Percentiles rank a stretch among this genome's conserved stretches.
Evolutionary conservation across 768 basidiomycete species (phyloP).

Genomic region (Termitomyces sp.): DNA sequence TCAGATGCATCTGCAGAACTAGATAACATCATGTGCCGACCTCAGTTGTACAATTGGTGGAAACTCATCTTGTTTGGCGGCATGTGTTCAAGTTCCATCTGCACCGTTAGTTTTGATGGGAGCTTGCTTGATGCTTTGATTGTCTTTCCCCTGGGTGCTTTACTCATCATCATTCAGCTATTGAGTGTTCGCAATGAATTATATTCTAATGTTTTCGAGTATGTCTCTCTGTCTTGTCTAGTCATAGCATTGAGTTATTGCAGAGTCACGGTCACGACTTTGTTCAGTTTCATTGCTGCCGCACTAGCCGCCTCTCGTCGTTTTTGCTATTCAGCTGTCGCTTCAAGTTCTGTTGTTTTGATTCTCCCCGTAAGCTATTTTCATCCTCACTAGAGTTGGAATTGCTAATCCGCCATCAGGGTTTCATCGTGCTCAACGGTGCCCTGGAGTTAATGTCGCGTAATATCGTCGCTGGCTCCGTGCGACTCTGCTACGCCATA

Average conservation of each 20-base stretch:
- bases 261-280: conserved; percentile 74
- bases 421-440: conserved; percentile 69
- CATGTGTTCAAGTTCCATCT: conserved; percentile 73
- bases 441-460: conserved; percentile 77
- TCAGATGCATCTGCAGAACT: conserved; percentile 67
- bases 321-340: conserved; percentile 81
- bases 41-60: conserved; percentile 57
- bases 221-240: conserved; percentile 16
- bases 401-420: conserved; percentile 21
- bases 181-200: conserved; percentile 72
- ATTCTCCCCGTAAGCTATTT: conserved; percentile 62
- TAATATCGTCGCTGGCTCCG: conserved; percentile 81
- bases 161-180: conserved; percentile 72
- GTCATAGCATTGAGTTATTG: background rate
- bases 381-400: conserved; percentile 11
- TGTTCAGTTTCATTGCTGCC: conserved; percentile 77
- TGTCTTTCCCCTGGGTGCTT: conserved; percentile 70
- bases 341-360: conserved; percentile 72
- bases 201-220: conserved; percentile 80
- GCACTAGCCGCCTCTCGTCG: conserved; percentile 63
- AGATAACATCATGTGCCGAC: conserved; percentile 69
- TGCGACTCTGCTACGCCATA: conserved; percentile 75
- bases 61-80: conserved; percentile 71
- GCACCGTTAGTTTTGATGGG: conserved; percentile 68
- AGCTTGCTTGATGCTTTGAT: conserved; percentile 75